Conservation (phyloP, 2,329 filamentous ascomycete species). For the Cryphonectria nitschkei region DNA sequence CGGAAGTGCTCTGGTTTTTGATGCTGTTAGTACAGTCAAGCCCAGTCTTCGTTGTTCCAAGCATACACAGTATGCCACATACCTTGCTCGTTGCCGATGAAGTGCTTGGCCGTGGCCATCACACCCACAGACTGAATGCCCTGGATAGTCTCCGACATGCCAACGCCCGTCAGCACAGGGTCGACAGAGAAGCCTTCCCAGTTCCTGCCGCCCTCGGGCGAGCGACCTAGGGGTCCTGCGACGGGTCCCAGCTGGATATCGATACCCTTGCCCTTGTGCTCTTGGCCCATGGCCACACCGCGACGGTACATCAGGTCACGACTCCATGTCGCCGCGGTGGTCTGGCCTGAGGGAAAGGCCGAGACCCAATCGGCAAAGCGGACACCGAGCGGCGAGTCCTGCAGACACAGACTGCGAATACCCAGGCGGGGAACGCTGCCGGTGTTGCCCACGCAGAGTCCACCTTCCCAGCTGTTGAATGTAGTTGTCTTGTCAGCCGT, state of each 20-base stretch:
- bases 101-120: conserved; percentile 79
- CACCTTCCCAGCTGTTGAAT: conserved; percentile 64
- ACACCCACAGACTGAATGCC: conserved; percentile 81
- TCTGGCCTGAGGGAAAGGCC: conserved; percentile 78
- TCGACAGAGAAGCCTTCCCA: conserved; percentile 77
- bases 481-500: neutral
- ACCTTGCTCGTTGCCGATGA: conserved; percentile 69
- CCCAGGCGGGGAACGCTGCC: conserved; percentile 72
- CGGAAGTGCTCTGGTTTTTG: conserved; percentile 67
- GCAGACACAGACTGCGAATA: conserved; percentile 74
- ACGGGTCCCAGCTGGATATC: conserved; percentile 76
- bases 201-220: conserved; percentile 69
- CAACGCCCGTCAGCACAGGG: conserved; percentile 72
- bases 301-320: conserved; percentile 70
- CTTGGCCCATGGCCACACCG: conserved; percentile 72
- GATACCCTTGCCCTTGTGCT: conserved; percentile 73
- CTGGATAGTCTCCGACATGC: conserved; percentile 73
- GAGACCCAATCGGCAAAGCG: conserved; percentile 79
- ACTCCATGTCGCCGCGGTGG: conserved; percentile 83
- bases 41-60: too few relatives aligned
- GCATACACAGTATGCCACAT: conserved; percentile 17
- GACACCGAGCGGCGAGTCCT: conserved; percentile 83
- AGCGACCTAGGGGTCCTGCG: conserved; percentile 71
- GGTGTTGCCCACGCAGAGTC: conserved; percentile 76
- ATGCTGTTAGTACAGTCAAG: neutral